These are phyloP conservation scores for Ulmus americana DNA, from an alignment of 331 rosid genomes.

Conservation along the genomic window DNA sequence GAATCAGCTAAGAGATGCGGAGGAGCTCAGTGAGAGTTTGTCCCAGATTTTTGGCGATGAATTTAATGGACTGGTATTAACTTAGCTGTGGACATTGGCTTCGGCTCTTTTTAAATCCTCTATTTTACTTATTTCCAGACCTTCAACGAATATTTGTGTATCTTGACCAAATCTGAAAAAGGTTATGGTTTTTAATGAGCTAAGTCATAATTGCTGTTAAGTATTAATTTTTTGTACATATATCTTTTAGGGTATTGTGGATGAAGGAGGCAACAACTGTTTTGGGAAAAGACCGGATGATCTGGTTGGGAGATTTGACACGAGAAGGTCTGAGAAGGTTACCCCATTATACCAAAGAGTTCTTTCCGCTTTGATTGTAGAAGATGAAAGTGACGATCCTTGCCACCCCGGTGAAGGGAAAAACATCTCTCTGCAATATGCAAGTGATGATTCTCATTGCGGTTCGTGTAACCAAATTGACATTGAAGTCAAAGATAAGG, in stretches of 20 bases:
- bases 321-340: slow-evolving; percentile 48
- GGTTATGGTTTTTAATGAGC: slow-evolving; percentile 17
- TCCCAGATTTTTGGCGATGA: slow-evolving; percentile 51
- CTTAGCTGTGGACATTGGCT: slow-evolving; percentile 18
- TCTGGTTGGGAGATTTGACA: slow-evolving; percentile 41
- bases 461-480: slow-evolving; percentile 81
- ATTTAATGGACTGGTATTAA: slow-evolving; percentile 46
- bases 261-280: slow-evolving; percentile 37
- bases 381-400: slow-evolving; percentile 65
- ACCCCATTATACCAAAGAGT: slow-evolving; percentile 76
- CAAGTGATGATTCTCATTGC: slow-evolving; percentile 86
- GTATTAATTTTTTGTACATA: slow-evolving; percentile 14
- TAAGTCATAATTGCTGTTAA: slow-evolving; percentile 12
- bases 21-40: slow-evolving; percentile 55
- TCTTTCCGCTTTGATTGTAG: slow-evolving; percentile 79
- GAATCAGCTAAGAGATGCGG: slow-evolving; percentile 56
- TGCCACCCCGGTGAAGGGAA: slow-evolving; percentile 52
- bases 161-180: background rate
- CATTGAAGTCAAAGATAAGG: slow-evolving; percentile 73
- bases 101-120: background rate
- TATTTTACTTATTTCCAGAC: slow-evolving; percentile 8
- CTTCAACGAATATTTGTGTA: slow-evolving; percentile 20
- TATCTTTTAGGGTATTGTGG: slow-evolving; percentile 47
- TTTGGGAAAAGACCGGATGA: slow-evolving; percentile 46
- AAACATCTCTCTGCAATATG: slow-evolving; percentile 55